phyloP scores from a whole-genome alignment of 139 green algal species.

The Edaphochlamys debaryana region DNA sequence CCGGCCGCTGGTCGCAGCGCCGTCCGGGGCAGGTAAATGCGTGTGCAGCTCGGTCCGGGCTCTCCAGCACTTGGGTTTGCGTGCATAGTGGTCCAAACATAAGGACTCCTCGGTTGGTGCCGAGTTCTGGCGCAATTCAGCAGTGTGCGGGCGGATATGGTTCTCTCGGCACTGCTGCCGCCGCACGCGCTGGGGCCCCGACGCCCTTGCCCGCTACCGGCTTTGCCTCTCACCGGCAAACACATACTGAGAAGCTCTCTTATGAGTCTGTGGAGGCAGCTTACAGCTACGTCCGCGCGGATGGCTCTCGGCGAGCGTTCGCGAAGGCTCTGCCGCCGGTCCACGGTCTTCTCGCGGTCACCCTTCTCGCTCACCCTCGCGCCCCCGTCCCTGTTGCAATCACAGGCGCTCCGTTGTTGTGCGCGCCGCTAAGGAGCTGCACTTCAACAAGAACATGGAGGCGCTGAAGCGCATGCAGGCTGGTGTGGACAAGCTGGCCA shows the following conservation, averaged over 20 bases:
- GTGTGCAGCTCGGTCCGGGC: too few relatives aligned
- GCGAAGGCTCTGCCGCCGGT: background rate
- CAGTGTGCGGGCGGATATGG: background rate
- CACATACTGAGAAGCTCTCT: too few relatives aligned
- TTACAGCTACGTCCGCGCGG: background rate
- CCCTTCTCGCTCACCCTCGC: too few relatives aligned
- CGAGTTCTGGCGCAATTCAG: background rate
- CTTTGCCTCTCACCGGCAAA: too few relatives aligned
- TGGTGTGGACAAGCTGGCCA: slow-evolving; percentile 98
- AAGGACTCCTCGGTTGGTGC: background rate
- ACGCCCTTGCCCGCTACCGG: too few relatives aligned
- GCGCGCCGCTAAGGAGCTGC: slow-evolving; percentile 95
- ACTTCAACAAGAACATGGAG: slow-evolving; percentile 98
- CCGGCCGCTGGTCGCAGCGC: slow-evolving; percentile 14
- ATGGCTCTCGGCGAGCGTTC: background rate
- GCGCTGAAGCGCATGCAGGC: slow-evolving; percentile 97
- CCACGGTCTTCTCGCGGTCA: too few relatives aligned
- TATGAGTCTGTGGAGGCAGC: background rate
- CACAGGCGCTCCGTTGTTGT: slow-evolving; percentile 51
- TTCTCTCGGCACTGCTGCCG: slow-evolving; percentile 14
- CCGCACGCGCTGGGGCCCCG: background rate
- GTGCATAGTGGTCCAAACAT: background rate
- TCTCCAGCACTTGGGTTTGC: background rate
- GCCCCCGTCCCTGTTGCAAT: background rate
- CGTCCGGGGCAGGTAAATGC: slow-evolving; percentile 34